Evolutionary conservation across 805 yeast genomes (phyloP), one percentile per base, ranked within the genome.

Genomic region (Ogataea methanolica): DNA sequence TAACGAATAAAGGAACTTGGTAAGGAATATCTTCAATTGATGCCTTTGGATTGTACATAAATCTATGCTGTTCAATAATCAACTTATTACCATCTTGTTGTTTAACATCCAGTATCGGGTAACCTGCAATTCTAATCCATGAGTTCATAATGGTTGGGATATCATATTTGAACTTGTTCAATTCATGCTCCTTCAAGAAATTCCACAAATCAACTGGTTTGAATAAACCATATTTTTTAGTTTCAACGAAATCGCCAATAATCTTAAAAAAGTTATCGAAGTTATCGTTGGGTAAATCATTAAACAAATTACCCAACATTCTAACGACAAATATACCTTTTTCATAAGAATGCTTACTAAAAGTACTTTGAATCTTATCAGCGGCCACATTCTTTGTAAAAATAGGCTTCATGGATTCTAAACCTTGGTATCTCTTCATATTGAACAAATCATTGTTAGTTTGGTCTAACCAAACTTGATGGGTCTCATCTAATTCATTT

Each of bases 121-220:
- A 75, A 1, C 91, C 90, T 0, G 83, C 72, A 14, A 73, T 62
- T 56, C 78, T 72, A 2, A 76, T 64, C 90, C 89, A 84, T 1
- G 87, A 75, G 51, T 78, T 74, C 51, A 76, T 67, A 44, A 82
- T 78, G 0, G 74, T 66, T 21, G 73, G 63, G n/a, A 81, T 55
- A 55, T 80, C 83, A 39, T 71, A 57, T 5, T 69, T 58, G 3
- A 42, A 51, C 29, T 46, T 54, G 53, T 68, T 67, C 31, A 53
- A 47, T 23, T 50, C 36, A 44, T 62, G 63, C 2, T 48, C 51
- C 47, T 40, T 69, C 52, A 57, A 67, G 26, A 62, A 63, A 35
- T 62, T 67, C 88, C 87, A 83, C 19, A 82, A 58, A 42, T 80
- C 83, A 22, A 66, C 54, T 1, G 82, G 74, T 52, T 74, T 77